Evolutionary conservation across 2,329 filamentous ascomycete species (phyloP).

Genomic region (Neofusicoccum cordaticola): DNA sequence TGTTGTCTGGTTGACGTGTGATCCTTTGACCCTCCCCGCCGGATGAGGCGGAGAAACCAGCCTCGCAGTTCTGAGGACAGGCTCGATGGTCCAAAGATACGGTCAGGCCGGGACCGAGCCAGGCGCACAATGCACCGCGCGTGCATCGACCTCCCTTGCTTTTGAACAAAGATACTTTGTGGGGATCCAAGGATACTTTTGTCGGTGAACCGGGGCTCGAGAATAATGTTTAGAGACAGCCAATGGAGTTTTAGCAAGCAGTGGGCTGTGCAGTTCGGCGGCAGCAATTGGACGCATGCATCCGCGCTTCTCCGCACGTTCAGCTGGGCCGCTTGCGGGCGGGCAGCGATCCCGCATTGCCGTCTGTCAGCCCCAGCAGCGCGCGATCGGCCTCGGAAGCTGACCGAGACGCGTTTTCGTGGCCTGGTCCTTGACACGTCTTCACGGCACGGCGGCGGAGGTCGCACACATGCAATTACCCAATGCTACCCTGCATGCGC

Average conservation of each 20-base stretch:
- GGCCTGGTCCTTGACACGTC: not conserved
- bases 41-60: not conserved
- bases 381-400: constrained; percentile 2
- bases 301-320: constrained; percentile 1
- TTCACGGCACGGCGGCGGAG: not conserved
- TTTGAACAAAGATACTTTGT: constrained; percentile 2
- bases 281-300: not conserved
- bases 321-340: constrained; percentile 3
- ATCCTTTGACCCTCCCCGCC: not conserved
- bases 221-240: not conserved
- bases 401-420: constrained; percentile 5
- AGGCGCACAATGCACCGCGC: not conserved
- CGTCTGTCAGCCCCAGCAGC: not conserved
- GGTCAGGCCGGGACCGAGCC: not conserved
- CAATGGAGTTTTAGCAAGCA: not conserved
- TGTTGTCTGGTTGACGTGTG: constrained; percentile 37
- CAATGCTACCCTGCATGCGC: constrained; percentile 7
- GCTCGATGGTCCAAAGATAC: not conserved
- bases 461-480: not conserved
- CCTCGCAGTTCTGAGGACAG: not conserved
- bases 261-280: not conserved
- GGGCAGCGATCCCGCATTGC: not conserved
- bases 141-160: not conserved
- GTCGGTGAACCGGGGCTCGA: not conserved
- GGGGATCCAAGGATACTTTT: constrained; percentile 1